Base-by-base conservation (phyloP, 2,329 filamentous ascomycete genomes). In the Aspergillus eucalypticola region DNA sequence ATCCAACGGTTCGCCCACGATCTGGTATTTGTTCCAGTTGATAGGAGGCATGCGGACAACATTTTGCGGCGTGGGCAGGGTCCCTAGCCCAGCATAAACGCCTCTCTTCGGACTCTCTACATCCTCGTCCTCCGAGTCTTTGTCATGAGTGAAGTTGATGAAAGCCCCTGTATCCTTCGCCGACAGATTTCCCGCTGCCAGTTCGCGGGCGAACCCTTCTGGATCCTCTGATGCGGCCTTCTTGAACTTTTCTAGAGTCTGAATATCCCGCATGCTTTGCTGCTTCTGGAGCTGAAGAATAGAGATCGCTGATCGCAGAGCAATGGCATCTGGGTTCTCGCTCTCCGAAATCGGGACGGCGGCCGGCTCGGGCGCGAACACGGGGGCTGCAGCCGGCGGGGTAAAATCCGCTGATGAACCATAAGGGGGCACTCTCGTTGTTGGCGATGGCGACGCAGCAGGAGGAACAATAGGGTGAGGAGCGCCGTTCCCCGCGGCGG, bases 21-120 rank as follows among this genome's bases (percentile, higher is more conserved):
- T 83, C 67, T 91, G 91, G 75, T 98, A 98, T 72, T 96, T 93
- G 11, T 88, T 86, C 94, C 94, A 98, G 79, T 97, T 96, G 71
- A 98, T 88, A 8, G 91, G 90, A 8, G 94, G 94, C 78, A 89
- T 92, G 42, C 93, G 88, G 25, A 96, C 88, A 0, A 98, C 81
- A 67, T 90, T 90, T 75, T 97, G 94, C 6, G 90, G 87, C 13
- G 84, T 84, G 0, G 93, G 93, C 13, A 97, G 84, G 17, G 78
- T 79, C 2, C 85, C 80, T 79, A 92, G 92, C 3, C 64, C 62
- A 8, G 66, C 65, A 5, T 53, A 42, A 2, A 55, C 54, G 13
- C 51, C 48, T 66, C 69, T 32, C 56, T 64, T 50, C 64, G 70
- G 21, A 61, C 64, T 44, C 65, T 73, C 60, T 23, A 60, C 67